These are phyloP conservation scores for Trifolium dubium DNA, from an alignment of 306 rosid species.

Conservation along the genomic window DNA sequence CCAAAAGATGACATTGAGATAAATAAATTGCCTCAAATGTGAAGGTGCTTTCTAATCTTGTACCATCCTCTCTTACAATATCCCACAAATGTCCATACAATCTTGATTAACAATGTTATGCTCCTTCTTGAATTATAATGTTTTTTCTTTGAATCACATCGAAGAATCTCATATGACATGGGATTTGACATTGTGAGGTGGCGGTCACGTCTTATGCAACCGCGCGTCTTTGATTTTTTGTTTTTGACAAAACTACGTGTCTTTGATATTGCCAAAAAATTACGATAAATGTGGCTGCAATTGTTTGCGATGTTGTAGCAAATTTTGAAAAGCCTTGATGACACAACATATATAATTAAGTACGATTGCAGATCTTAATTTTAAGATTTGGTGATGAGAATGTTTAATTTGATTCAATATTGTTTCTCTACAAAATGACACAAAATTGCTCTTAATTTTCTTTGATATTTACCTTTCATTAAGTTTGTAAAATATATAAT, in stretches of 20 bases:
- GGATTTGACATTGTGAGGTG: neutral
- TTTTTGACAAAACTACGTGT: too few species aligned
- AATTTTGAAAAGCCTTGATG: neutral
- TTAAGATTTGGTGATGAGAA: neutral
- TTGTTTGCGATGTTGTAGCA: neutral
- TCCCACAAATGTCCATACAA: constrained; percentile 42
- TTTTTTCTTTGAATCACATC: neutral
- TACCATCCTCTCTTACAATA: constrained; percentile 49
- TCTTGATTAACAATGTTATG: neutral
- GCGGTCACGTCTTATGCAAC: neutral
- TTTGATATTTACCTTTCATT: neutral
- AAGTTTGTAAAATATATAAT: neutral
- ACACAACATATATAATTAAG: too few species aligned
- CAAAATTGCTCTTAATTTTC: neutral
- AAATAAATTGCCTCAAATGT: neutral
- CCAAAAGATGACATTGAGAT: neutral
- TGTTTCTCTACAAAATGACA: neutral
- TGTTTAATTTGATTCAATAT: neutral
- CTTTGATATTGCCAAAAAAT: neutral
- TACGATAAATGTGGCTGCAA: neutral
- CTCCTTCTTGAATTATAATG: neutral
- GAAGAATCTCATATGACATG: neutral
- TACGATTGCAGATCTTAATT: neutral
- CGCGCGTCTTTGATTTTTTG: neutral
- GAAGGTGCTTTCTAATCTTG: constrained; percentile 41